These are phyloP conservation scores for Colletotrichum limetticola DNA, from an alignment of 2,329 filamentous ascomycete species.

Conservation along the genomic window DNA sequence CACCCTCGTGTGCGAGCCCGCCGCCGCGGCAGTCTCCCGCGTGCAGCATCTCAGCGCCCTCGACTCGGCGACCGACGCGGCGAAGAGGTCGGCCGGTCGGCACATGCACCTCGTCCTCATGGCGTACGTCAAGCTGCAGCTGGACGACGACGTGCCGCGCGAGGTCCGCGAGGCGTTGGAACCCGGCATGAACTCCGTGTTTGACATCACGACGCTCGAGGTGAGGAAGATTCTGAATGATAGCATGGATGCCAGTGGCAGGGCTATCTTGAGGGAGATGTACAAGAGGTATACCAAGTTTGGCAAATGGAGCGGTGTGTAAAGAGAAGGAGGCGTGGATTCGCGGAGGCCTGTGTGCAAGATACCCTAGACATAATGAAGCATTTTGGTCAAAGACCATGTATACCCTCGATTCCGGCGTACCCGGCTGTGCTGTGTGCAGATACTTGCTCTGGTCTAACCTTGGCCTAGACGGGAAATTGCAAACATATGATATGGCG, in stretches of 20 bases:
- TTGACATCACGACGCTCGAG: constrained; percentile 67
- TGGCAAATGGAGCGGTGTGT: constrained; percentile 72
- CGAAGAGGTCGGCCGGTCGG: constrained; percentile 69
- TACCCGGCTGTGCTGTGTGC: neutral
- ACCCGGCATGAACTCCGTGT: constrained; percentile 67
- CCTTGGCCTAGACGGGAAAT: neutral
- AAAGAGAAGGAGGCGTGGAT: constrained; percentile 37
- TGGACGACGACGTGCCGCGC: constrained; percentile 63
- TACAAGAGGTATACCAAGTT: constrained; percentile 70
- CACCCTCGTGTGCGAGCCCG: constrained; percentile 69
- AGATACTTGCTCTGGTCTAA: neutral
- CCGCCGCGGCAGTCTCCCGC: constrained; percentile 64
- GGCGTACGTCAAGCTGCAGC: constrained; percentile 69
- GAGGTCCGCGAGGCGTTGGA: constrained; percentile 66
- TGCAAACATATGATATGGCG: too few relatives aligned
- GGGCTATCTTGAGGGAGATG: constrained; percentile 68
- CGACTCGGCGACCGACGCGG: constrained; percentile 69
- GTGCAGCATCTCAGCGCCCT: constrained; percentile 56
- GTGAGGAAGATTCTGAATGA: constrained; percentile 68
- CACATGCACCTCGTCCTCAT: constrained; percentile 71
- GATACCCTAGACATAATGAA: constrained; percentile 32
- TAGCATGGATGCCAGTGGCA: constrained; percentile 66
- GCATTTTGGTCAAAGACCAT: neutral
- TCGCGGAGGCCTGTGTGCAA: constrained; percentile 8
- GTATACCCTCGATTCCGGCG: neutral